Conservation (phyloP, 345 rosid genomes). For the Acer saccharum region DNA sequence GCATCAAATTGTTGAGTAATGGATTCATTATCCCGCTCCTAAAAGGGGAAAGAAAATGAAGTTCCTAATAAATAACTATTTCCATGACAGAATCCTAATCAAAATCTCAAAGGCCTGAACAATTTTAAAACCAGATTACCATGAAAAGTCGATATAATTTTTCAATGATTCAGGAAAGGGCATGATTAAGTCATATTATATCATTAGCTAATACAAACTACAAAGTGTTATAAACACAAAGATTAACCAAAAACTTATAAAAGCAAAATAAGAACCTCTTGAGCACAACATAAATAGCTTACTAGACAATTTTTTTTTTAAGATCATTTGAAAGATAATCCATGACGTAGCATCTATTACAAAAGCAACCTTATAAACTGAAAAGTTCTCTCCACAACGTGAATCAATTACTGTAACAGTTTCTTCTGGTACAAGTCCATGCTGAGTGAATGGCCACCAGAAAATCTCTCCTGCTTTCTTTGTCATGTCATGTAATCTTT, state of each 20-base stretch:
- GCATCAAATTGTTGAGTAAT: constrained; percentile 89
- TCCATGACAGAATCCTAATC: constrained; percentile 2
- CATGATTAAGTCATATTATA: not conserved
- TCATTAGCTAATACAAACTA: not conserved
- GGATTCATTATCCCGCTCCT: constrained; percentile 46
- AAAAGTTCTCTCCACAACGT: constrained; percentile 86
- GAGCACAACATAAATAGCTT: not conserved
- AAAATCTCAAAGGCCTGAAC: constrained; percentile 8
- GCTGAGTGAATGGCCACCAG: constrained; percentile 99
- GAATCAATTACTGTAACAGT: constrained; percentile 87
- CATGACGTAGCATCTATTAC: constrained; percentile 4
- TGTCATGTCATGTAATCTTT: constrained; percentile 61
- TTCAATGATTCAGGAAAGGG: not conserved
- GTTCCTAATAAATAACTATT: constrained; percentile 2
- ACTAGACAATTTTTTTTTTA: not conserved
- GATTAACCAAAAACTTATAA: not conserved
- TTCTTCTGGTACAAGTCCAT: constrained; percentile 66
- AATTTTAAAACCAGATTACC: not conserved
- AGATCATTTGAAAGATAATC: not conserved
- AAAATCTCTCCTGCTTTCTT: constrained; percentile 72
- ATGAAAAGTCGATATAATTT: not conserved
- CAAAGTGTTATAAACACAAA: not conserved
- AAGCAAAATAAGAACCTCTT: not conserved
- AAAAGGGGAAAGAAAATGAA: constrained; percentile 7
- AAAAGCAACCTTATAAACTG: constrained; percentile 73